Percentiles rank a stretch among this genome's conserved stretches.
Evolutionary conservation across 2,329 filamentous ascomycete species (phyloP).

Genomic region (Colletotrichum gloeosporioides): DNA sequence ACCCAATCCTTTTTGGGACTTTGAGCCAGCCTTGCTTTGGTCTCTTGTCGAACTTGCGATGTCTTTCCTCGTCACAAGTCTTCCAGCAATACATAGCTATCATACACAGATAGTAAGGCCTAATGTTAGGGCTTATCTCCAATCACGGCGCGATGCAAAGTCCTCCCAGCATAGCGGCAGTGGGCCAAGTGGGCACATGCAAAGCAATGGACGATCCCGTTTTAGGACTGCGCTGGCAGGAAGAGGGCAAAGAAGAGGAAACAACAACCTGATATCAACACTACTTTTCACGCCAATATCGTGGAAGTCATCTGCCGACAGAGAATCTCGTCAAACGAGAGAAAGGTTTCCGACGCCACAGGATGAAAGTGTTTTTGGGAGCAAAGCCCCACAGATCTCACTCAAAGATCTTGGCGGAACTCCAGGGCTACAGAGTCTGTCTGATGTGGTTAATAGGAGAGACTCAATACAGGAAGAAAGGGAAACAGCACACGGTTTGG

Average conservation of each 20-base stretch:
- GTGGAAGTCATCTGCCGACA: background rate
- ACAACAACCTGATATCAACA: background rate
- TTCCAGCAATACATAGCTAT: background rate
- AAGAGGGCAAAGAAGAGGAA: background rate
- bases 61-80: background rate
- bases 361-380: no score
- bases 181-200: background rate
- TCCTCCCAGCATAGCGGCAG: background rate
- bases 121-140: background rate
- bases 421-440: background rate
- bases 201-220: background rate
- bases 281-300: background rate
- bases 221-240: background rate
- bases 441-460: background rate
- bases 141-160: background rate
- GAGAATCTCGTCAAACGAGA: background rate
- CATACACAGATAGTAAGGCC: background rate
- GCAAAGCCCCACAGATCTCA: background rate
- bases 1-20: conserved; percentile 2
- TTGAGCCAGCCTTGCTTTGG: background rate
- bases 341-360: background rate
- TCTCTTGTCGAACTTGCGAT: conserved; percentile 1
- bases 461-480: background rate
- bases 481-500: background rate
- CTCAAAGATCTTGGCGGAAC: background rate